Conservation (phyloP, 441 rosid species). For the Populus hybrid region DNA sequence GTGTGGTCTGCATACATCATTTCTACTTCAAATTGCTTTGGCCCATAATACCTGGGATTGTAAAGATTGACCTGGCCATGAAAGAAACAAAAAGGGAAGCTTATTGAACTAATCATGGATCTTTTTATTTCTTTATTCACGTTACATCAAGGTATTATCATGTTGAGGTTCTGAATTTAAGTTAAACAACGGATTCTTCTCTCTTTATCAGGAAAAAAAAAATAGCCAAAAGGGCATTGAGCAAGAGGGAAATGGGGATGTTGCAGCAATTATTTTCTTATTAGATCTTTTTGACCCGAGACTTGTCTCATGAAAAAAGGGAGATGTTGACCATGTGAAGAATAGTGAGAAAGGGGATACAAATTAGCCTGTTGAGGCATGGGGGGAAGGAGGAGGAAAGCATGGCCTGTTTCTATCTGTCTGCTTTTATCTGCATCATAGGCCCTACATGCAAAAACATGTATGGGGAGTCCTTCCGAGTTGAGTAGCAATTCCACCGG, state of each 20-base stretch:
- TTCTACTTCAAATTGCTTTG: not conserved
- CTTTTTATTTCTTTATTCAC: too few species aligned
- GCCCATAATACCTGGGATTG: constrained; percentile 10
- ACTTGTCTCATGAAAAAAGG: not conserved
- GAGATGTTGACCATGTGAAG: constrained; percentile 15
- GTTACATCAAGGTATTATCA: constrained; percentile 21
- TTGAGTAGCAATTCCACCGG: not conserved
- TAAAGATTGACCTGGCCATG: constrained; percentile 11
- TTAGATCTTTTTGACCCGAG: constrained; percentile 17
- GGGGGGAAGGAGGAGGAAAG: constrained; percentile 17
- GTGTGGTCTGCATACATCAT: not conserved
- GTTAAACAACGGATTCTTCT: not conserved
- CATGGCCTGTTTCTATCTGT: constrained; percentile 33
- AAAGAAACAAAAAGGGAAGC: constrained; percentile 14
- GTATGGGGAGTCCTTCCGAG: not conserved
- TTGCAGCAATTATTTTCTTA: constrained; percentile 6
- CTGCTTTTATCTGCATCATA: constrained; percentile 24
- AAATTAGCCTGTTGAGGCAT: constrained; percentile 28
- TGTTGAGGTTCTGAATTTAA: constrained; percentile 11
- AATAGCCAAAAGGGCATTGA: not conserved
- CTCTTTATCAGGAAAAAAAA: not conserved
- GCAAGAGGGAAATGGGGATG: not conserved
- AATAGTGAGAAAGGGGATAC: constrained; percentile 6
- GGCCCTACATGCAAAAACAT: constrained; percentile 23
- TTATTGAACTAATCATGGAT: not conserved